These are phyloP conservation scores for Talaromyces sp. DNA, from an alignment of 2,329 filamentous ascomycete species.

Conservation along the genomic window DNA sequence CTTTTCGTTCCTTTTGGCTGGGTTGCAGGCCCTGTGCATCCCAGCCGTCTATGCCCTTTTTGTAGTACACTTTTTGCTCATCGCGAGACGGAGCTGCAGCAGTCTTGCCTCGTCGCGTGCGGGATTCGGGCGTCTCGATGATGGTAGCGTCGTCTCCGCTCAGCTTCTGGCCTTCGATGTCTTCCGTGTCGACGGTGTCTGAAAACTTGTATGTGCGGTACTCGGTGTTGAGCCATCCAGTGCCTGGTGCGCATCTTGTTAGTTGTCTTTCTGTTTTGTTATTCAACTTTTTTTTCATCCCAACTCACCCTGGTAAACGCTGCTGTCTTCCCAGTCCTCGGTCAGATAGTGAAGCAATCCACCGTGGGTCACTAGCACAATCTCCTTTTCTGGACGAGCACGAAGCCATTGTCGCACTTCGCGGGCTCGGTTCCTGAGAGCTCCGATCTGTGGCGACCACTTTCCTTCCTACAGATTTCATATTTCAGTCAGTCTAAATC, in stretches of 20 bases:
- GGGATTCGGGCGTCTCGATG: slow-evolving; percentile 38
- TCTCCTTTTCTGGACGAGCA: slow-evolving; percentile 54
- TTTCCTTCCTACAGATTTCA: slow-evolving; percentile 27
- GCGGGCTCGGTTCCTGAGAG: slow-evolving; percentile 58
- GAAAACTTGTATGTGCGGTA: slow-evolving; percentile 63
- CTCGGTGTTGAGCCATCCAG: slow-evolving; percentile 71
- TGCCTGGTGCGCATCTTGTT: slow-evolving; percentile 46
- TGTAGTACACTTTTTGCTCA: slow-evolving; percentile 35
- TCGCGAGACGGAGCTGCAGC: slow-evolving; percentile 28
- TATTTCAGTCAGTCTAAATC: background rate
- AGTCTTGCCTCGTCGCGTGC: slow-evolving; percentile 35
- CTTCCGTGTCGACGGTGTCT: slow-evolving; percentile 47
- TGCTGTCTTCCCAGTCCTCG: slow-evolving; percentile 66
- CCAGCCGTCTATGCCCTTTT: slow-evolving; percentile 37
- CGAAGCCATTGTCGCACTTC: slow-evolving; percentile 56
- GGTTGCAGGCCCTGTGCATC: slow-evolving; percentile 38
- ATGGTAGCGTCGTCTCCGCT: slow-evolving; percentile 37
- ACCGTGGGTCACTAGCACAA: slow-evolving; percentile 76
- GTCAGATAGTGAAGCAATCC: slow-evolving; percentile 81
- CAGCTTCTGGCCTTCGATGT: slow-evolving; percentile 27
- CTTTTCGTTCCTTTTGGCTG: slow-evolving; percentile 30
- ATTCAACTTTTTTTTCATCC: slow-evolving; percentile 22
- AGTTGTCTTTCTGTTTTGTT: background rate
- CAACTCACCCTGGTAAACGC: slow-evolving; percentile 32
- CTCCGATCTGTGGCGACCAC: slow-evolving; percentile 43